phyloP scores from a whole-genome alignment of 352 stramenopile species.

The Thraustochytrium sp. region DNA sequence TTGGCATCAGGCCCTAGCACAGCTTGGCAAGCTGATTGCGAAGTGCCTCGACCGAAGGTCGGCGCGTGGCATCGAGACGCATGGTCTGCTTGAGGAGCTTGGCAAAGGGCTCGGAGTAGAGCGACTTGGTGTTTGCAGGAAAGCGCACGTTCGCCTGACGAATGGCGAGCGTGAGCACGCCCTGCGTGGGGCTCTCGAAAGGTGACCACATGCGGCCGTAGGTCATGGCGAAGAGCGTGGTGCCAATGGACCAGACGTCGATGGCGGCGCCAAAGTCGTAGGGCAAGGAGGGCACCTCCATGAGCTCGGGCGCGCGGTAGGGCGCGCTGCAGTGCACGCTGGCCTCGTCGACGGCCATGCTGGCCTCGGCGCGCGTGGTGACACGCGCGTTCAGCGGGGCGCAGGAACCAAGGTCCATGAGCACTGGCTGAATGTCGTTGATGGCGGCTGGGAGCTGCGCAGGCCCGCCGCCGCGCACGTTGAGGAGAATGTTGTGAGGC shows the following conservation, averaged over 20 bases:
- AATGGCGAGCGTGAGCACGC: constrained; percentile 20
- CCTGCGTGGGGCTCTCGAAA: constrained; percentile 30
- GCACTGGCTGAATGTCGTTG: constrained; percentile 53
- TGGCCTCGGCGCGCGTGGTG: constrained; percentile 60
- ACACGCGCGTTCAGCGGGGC: constrained; percentile 65
- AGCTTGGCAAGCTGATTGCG: constrained; percentile 4
- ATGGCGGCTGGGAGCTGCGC: constrained; percentile 64
- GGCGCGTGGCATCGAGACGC: neutral
- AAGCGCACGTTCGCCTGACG: constrained; percentile 19
- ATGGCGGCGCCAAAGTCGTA: neutral
- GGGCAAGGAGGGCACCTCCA: constrained; percentile 55
- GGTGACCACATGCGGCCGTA: constrained; percentile 1
- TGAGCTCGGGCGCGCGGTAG: constrained; percentile 72
- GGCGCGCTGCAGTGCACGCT: constrained; percentile 70
- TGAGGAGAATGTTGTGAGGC: constrained; percentile 71
- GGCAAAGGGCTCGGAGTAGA: neutral
- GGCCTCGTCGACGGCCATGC: constrained; percentile 69
- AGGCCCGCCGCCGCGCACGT: constrained; percentile 58
- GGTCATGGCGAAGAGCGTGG: constrained; percentile 24
- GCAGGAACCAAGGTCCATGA: constrained; percentile 76
- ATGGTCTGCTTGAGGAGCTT: neutral
- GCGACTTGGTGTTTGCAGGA: neutral
- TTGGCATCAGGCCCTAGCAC: too few relatives aligned
- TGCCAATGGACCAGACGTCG: constrained; percentile 27
- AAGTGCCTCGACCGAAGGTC: neutral